These are phyloP conservation scores for Phytomonas francai DNA, from an alignment of 208 protist species.

Conservation along the genomic window DNA sequence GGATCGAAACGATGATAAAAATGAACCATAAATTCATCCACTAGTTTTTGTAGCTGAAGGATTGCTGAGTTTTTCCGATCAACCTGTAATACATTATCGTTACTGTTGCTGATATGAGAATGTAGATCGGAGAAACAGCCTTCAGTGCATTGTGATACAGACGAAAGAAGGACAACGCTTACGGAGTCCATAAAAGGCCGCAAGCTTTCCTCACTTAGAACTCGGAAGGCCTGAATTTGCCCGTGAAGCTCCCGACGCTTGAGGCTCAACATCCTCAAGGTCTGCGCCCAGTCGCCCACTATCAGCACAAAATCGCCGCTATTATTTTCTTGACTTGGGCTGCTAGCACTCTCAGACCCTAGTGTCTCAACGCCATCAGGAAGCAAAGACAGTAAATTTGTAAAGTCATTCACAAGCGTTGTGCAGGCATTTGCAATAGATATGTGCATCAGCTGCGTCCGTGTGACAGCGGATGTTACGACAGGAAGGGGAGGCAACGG, in stretches of 20 bases:
- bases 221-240: constrained; percentile 21
- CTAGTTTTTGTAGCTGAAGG: constrained; percentile 22
- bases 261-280: constrained; percentile 14
- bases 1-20: constrained; percentile 32
- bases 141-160: background rate
- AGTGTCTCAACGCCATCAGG: constrained; percentile 16
- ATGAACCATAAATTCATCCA: constrained; percentile 25
- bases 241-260: constrained; percentile 31
- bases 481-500: constrained; percentile 66
- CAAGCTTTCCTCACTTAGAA: constrained; percentile 23
- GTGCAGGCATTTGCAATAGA: constrained; percentile 71
- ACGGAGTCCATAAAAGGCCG: constrained; percentile 40
- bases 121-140: background rate
- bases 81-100: constrained; percentile 2
- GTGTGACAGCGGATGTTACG: constrained; percentile 36
- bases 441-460: constrained; percentile 61
- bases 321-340: background rate
- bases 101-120: background rate
- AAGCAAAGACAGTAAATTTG: constrained; percentile 32
- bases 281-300: constrained; percentile 8
- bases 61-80: constrained; percentile 15
- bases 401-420: constrained; percentile 41
- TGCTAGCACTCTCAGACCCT: background rate
- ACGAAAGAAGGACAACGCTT: constrained; percentile 24
- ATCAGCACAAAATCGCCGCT: background rate